Base-by-base conservation (phyloP, 768 basidiomycete species). In the Trametes gibbosa region DNA sequence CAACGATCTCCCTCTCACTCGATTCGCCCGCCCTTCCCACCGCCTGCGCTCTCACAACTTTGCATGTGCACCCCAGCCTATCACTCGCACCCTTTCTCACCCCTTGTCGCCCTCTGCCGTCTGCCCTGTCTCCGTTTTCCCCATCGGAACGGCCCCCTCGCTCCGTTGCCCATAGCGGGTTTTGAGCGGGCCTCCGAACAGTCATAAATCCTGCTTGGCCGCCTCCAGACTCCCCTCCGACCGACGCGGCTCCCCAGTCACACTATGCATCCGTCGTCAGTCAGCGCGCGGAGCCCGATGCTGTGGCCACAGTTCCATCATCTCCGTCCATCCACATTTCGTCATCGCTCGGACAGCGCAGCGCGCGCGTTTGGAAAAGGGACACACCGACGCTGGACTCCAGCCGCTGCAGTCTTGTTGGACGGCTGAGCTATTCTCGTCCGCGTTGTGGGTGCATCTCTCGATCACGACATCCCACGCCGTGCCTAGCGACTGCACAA, bases 11-110 rank as follows among this genome's bases (percentile, higher is more conserved):
- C 50, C 46, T 48, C 47, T 23, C 39, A 40, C 40, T 21, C 52
- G 47, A 50, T 54, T 17, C 53, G 47, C 35, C 53, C 23, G 23
- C 34, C 27, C 17, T 50, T 55, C 59, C 59, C 53, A 50, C 52
- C 46, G 23, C 27, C 35, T 13, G 19, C 45, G 34, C 23, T 27
- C 52, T 24, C 45, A 42, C 37, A 34, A 13, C 41, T 39, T 47
- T 10, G 52, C 52, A 53, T 53, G 52, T 53, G 52, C 41, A 32
- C 52, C 29, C 2, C 29, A 43, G 52, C 27, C 41, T 34, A 45
- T 43, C 52, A 19, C 19, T n/a, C n/a, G n/a, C n/a, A n/a, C n/a
- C n/a, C n/a, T n/a, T n/a, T n/a, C n/a, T n/a, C n/a, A n/a, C n/a
- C n/a, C n/a, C n/a, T n/a, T n/a, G n/a, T n/a, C n/a, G n/a, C n/a